A percentile compares a stretch with the other conserved stretches of the same genome.
phyloP scores from a whole-genome alignment of 2,329 filamentous ascomycete species.

The Colletotrichum trifolii region DNA sequence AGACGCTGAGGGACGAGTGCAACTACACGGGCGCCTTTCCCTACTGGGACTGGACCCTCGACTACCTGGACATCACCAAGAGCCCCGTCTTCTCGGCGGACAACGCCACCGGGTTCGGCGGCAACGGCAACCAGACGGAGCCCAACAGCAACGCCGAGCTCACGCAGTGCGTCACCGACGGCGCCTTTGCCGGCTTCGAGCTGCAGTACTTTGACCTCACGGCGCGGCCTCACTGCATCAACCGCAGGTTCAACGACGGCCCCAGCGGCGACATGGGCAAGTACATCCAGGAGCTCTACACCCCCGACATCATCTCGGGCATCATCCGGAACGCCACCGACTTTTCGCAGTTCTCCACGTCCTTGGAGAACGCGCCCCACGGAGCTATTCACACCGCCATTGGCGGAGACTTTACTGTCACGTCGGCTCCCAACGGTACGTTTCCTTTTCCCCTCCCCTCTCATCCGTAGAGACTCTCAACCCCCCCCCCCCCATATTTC shows the following conservation, averaged over 20 bases:
- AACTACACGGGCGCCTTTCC: slow-evolving; percentile 47
- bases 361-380: too few species aligned
- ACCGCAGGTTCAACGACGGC: slow-evolving; percentile 38
- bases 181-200: slow-evolving; percentile 40
- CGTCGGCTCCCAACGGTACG: too few species aligned
- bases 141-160: neutral
- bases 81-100: slow-evolving; percentile 45
- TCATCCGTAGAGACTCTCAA: too few species aligned
- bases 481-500: too few species aligned
- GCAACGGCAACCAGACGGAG: slow-evolving; percentile 38
- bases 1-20: slow-evolving; percentile 44
- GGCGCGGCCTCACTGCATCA: slow-evolving; percentile 38
- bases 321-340: neutral
- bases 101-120: slow-evolving; percentile 46
- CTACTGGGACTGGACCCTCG: slow-evolving; percentile 46
- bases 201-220: slow-evolving; percentile 32
- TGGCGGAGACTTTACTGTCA: fast-evolving
- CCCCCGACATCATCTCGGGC: slow-evolving; percentile 34
- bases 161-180: slow-evolving; percentile 39
- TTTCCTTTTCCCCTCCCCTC: too few species aligned
- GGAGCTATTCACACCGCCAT: too few species aligned
- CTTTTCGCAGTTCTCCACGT: too few species aligned
- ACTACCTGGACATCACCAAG: slow-evolving; percentile 36
- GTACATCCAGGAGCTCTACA: slow-evolving; percentile 34
- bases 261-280: slow-evolving; percentile 34